Evolutionary conservation across 2,329 filamentous ascomycete species (phyloP), one percentile per base, ranked within the genome.

Genomic region (Didymella glomerata): DNA sequence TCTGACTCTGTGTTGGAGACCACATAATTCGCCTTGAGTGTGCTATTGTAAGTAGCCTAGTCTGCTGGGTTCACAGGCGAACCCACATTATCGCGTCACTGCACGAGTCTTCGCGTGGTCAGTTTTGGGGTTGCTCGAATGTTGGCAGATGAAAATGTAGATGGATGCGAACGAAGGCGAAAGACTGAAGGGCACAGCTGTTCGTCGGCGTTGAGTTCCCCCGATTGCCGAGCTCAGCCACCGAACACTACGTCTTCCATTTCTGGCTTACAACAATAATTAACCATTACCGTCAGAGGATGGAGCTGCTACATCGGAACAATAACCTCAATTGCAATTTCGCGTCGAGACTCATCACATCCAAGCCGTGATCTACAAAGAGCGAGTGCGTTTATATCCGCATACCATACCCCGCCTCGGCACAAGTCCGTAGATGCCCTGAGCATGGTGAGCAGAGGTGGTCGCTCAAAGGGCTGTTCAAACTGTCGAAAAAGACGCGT

Each of bases 381-480:
- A 22, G 25, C 28, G 3, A 44, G 41, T 8, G 24, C 41, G 7
- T n/a, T 22, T 2, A 44, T 24, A 11, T 22, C 20, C 22, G 40
- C 22, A 11, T 7, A 16, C 2, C 41, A 16, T 22, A 25, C 16
- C 41, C 41, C 40, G 9, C 28, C 45, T 20, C 24, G 24, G 14
- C 40, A 11, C 48, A 34, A 28, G 36, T 11, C 44, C n/a, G 42
- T 24, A 44, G 24, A 57, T 57, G 48, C 44, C 40, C 44, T 47
- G 41, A 59, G 51, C 38, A 73, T 73, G 70, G 70, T 73, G 27
- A 70, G 65, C 41, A 64, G 68, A 53, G 69, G 69, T 40, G 70
- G 70, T 10, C 69, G 70, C 42, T 73, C 70, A 4, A 71, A 65
- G 53, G 69, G 69, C 20, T 73, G 70, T 41, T 46, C 62, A 4